Evolutionary conservation across 257 asterid species (phyloP).

Genomic region (Sherardia arvensis): DNA sequence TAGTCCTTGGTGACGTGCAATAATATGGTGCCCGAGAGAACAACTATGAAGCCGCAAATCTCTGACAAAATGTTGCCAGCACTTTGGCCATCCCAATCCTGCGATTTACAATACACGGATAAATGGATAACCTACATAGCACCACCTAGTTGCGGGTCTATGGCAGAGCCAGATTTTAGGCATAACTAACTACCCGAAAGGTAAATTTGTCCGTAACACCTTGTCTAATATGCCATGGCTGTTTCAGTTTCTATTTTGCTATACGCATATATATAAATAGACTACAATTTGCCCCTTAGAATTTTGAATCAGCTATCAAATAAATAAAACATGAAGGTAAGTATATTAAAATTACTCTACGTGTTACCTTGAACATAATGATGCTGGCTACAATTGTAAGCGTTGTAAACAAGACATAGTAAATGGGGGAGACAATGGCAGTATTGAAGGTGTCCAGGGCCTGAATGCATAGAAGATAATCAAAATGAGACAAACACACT

Average conservation of each 20-base stretch:
- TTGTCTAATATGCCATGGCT: neutral
- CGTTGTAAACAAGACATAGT: slow-evolving; percentile 77
- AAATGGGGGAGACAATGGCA: slow-evolving; percentile 85
- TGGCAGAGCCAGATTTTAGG: neutral
- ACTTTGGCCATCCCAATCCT: slow-evolving; percentile 87
- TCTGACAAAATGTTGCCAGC: slow-evolving; percentile 58
- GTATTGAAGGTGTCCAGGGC: slow-evolving; percentile 97
- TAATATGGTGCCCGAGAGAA: slow-evolving; percentile 73
- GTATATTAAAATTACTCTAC: neutral
- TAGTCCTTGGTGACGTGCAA: slow-evolving; percentile 61
- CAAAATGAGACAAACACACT: neutral
- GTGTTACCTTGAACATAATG: slow-evolving; percentile 73
- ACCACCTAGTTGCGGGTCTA: neutral
- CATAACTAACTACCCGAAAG: too few species aligned
- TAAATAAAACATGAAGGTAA: neutral
- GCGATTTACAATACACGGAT: neutral
- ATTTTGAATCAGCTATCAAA: neutral
- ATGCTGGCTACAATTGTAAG: slow-evolving; percentile 80
- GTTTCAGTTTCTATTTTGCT: neutral
- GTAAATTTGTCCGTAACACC: too few species aligned
- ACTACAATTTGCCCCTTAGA: neutral
- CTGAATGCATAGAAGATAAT: slow-evolving; percentile 46
- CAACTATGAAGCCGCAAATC: slow-evolving; percentile 65
- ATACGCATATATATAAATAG: neutral
- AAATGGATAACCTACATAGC: neutral